Evolutionary conservation across 805 yeast genomes (phyloP).

Genomic region (Ogataea saltuana): DNA sequence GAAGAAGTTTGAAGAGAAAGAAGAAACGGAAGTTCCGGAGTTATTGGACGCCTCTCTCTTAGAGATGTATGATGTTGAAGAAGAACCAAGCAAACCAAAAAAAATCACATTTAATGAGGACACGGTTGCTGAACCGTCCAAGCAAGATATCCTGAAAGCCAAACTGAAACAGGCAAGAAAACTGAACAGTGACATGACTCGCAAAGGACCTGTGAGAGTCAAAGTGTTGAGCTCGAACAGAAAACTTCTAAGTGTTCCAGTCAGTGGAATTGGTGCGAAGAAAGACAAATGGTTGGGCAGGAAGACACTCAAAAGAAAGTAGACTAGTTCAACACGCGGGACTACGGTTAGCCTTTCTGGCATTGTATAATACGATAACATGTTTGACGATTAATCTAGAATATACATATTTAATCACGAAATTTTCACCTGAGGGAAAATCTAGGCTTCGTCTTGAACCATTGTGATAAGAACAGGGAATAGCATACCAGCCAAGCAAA

Average conservation of each 20-base stretch:
- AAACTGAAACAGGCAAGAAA: constrained; percentile 35
- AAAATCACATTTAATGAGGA: constrained; percentile 39
- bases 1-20: constrained; percentile 13
- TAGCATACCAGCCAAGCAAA: constrained; percentile 33
- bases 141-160: constrained; percentile 20
- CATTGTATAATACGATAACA: constrained; percentile 4
- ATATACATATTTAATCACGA: not conserved
- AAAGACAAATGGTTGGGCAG: constrained; percentile 33
- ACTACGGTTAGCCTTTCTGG: constrained; percentile 6
- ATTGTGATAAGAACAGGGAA: constrained; percentile 30
- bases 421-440: too few species aligned
- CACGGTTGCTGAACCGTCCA: constrained; percentile 16
- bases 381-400: constrained; percentile 1
- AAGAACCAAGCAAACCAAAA: constrained; percentile 22
- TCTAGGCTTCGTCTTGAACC: constrained; percentile 24
- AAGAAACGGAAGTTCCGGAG: constrained; percentile 34
- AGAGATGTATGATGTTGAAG: constrained; percentile 29
- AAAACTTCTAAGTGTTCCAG: constrained; percentile 25
- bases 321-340: constrained; percentile 4
- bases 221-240: constrained; percentile 30
- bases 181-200: constrained; percentile 31
- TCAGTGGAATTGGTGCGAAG: constrained; percentile 22
- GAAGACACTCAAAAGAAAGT: constrained; percentile 26
- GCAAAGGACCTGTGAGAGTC: constrained; percentile 46
- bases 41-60: constrained; percentile 43